phyloP scores from a whole-genome alignment of 306 rosid species.

The Medicago lupulina region DNA sequence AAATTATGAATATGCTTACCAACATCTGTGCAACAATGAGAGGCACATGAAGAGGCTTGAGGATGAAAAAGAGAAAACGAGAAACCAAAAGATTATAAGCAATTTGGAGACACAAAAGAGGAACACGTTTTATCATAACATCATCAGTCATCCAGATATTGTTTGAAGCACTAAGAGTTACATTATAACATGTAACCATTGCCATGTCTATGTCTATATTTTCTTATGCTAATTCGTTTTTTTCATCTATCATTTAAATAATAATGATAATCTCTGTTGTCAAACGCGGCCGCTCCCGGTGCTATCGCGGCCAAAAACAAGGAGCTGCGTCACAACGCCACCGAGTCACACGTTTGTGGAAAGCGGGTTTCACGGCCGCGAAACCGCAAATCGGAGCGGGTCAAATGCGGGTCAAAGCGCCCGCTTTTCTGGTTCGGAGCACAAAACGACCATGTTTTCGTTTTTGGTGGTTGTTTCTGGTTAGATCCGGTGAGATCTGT shows the following conservation, averaged over 20 bases:
- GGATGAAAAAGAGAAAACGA: constrained; percentile 7
- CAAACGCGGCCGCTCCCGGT: too few relatives aligned
- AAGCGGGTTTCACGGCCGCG: too few relatives aligned
- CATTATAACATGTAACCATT: constrained; percentile 13
- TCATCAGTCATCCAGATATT: constrained; percentile 31
- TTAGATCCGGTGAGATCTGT: too few relatives aligned
- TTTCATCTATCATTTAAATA: background rate
- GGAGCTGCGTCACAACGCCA: too few relatives aligned
- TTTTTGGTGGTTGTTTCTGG: too few relatives aligned
- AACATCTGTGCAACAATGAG: constrained; percentile 32
- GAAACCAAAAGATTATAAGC: constrained; percentile 12
- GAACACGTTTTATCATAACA: background rate
- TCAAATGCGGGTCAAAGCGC: too few relatives aligned
- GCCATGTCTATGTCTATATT: background rate
- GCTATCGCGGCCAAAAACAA: too few relatives aligned
- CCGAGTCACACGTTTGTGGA: too few relatives aligned
- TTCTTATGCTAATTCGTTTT: background rate
- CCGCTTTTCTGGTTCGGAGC: too few relatives aligned
- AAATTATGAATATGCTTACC: constrained; percentile 10
- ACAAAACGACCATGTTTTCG: too few relatives aligned
- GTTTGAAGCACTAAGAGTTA: background rate
- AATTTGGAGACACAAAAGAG: constrained; percentile 41
- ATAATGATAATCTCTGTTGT: too few relatives aligned
- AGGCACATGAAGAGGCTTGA: constrained; percentile 21
- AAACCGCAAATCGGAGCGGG: too few relatives aligned